Percentiles rank a stretch among this genome's conserved stretches.
phyloP scores from a whole-genome alignment of 495 filamentous ascomycete species.

The Penicillium longicatenatum region DNA sequence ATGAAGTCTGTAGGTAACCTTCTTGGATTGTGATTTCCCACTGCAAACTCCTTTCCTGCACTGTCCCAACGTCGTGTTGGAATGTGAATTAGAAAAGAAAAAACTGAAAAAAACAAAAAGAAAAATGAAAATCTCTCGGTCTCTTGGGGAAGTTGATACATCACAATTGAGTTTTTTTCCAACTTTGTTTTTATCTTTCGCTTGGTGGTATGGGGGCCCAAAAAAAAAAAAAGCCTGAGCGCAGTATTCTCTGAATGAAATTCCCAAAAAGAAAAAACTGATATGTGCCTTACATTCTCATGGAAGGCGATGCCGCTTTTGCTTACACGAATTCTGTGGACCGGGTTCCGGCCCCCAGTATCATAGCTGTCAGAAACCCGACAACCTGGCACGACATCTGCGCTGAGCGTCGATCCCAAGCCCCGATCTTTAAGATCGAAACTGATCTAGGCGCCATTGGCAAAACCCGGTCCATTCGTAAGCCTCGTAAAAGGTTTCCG shows the following conservation, averaged over 20 bases:
- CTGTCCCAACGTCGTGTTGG: not conserved
- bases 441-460: not conserved
- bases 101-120: too few species aligned
- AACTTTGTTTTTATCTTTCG: not conserved
- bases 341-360: not conserved
- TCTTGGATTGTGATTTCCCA: not conserved
- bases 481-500: not conserved
- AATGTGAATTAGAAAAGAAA: too few species aligned
- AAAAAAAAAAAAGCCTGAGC: conserved; percentile 4
- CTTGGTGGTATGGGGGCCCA: not conserved
- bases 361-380: conserved; percentile 34
- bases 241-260: not conserved
- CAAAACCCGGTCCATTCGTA: not conserved
- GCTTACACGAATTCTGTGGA: not conserved
- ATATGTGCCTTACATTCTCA: not conserved
- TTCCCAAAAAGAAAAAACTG: not conserved
- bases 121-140: too few species aligned
- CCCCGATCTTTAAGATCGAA: not conserved
- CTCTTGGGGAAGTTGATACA: conserved; percentile 11
- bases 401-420: conserved; percentile 29
- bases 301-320: not conserved
- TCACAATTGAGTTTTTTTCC: conserved; percentile 8
- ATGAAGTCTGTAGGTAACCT: not conserved
- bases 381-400: conserved; percentile 37
- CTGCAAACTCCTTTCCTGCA: not conserved